Percentiles rank a stretch among this genome's conserved stretches.
These are phyloP conservation scores for Aspergillus clavatus DNA, from an alignment of 2,329 filamentous ascomycete genomes.

Conservation along the genomic window DNA sequence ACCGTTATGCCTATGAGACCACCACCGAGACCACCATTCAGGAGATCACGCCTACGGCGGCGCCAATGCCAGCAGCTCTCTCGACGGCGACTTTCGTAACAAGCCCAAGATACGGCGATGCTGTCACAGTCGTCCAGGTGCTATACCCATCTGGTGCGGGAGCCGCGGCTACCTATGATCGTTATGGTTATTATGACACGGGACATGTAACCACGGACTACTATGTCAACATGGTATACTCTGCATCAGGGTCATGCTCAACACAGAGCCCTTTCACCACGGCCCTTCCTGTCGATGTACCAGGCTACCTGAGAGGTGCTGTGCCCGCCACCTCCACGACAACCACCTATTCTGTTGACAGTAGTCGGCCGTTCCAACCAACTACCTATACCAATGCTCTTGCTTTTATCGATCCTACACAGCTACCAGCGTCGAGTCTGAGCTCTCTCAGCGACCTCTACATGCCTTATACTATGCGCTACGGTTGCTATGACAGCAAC, in stretches of 20 bases:
- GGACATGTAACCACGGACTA: constrained; percentile 18
- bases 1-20: constrained; percentile 7
- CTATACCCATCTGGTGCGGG: constrained; percentile 26
- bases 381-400: constrained; percentile 23
- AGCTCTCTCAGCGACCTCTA: constrained; percentile 17
- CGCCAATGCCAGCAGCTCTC: constrained; percentile 19
- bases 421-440: constrained; percentile 21
- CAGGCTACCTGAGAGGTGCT: constrained; percentile 9
- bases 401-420: constrained; percentile 26
- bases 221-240: constrained; percentile 25
- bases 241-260: constrained; percentile 25
- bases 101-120: constrained; percentile 7
- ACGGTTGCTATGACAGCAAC: constrained; percentile 12
- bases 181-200: constrained; percentile 3
- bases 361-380: constrained; percentile 19
- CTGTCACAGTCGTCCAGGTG: constrained; percentile 23
- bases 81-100: constrained; percentile 22
- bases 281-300: constrained; percentile 16
- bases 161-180: constrained; percentile 1
- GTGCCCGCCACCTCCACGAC: constrained; percentile 19
- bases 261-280: constrained; percentile 25
- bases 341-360: constrained; percentile 21
- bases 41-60: constrained; percentile 20
- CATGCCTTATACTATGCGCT: constrained; percentile 14
- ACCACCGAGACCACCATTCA: constrained; percentile 13